These are phyloP conservation scores for Moricandia moricandioides DNA, from an alignment of 345 rosid species.

Conservation along the genomic window DNA sequence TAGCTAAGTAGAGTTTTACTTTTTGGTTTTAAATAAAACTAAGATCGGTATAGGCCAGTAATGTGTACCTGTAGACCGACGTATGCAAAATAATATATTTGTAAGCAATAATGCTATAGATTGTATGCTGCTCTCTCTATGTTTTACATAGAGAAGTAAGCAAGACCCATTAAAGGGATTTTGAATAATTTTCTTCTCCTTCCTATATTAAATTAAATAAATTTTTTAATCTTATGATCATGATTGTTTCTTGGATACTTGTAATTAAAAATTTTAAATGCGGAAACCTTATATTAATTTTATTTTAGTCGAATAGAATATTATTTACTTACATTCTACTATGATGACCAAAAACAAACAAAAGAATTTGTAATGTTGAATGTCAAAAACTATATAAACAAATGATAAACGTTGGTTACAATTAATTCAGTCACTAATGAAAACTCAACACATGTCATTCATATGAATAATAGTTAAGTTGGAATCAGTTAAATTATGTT, in stretches of 20 bases:
- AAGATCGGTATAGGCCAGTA: conserved; percentile 22
- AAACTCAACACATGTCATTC: background rate
- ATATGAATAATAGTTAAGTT: background rate
- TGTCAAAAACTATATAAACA: background rate
- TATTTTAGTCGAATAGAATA: background rate
- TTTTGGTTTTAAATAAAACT: conserved; percentile 13
- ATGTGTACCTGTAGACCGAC: conserved; percentile 14
- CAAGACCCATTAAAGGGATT: conserved; percentile 19
- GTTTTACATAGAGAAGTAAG: conserved; percentile 13
- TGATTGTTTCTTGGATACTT: background rate
- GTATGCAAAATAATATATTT: background rate
- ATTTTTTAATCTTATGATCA: background rate
- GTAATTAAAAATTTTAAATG: background rate
- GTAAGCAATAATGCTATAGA: conserved; percentile 12
- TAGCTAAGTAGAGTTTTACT: background rate
- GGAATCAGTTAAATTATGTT: too few relatives aligned
- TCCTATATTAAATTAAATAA: background rate
- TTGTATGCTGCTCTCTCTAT: conserved; percentile 8
- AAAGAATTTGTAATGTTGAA: background rate
- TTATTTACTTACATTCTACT: background rate
- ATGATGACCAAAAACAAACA: background rate
- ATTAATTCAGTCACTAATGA: background rate
- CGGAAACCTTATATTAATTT: background rate
- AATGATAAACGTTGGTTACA: background rate
- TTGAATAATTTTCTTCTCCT: background rate